Base-by-base conservation (phyloP, 2,329 filamentous ascomycete genomes). In the Colletotrichum spinosum region DNA sequence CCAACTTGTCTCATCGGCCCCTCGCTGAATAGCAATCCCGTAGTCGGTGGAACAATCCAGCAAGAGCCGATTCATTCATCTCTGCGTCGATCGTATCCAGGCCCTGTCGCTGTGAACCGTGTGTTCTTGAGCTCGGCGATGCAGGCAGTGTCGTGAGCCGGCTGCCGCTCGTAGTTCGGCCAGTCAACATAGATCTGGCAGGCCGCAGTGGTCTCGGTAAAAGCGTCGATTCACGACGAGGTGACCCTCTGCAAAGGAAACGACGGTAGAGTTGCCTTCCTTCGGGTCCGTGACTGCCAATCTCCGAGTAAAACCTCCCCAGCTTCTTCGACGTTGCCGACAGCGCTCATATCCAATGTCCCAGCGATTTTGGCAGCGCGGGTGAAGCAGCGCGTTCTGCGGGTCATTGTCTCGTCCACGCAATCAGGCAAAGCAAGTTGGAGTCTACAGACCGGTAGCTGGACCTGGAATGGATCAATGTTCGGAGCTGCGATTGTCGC, bases 1-100 rank as follows among this genome's bases (percentile, higher is more conserved):
- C 56, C 48, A 59, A 35, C 38, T 34, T n/a, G 13, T 2, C 0
- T 45, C 17, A 5, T 0, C 4, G 8, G 25, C 33, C n/a, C 51
- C 51, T 54, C 38, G 25, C 8, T 15, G 6, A 0, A 55, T 3
- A 6, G 13, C 39, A n/a, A 55, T 1, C 4, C 10, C 5, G 1
- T 54, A 54, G 0, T 54, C 51, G 5, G 38, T 54, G 15, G 33
- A 42, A 37, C 51, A 54, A 0, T 4, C 1, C 5, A 0, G 10
- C 51, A 54, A 0, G 52, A 55, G 1, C 5, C 2, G 12, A 45
- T 52, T 11, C 15, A 8, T 13, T 52, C 0, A 2, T 52, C 50
- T 0, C 2, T 10, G 50, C 13, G 0, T 39, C n/a, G 10, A 17
- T 4, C 4, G 0, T 38, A 38, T 13, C n/a, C 35, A 37, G 35